Base-by-base conservation (phyloP, 306 rosid genomes). In the Dalbergia cochinchinensis region DNA sequence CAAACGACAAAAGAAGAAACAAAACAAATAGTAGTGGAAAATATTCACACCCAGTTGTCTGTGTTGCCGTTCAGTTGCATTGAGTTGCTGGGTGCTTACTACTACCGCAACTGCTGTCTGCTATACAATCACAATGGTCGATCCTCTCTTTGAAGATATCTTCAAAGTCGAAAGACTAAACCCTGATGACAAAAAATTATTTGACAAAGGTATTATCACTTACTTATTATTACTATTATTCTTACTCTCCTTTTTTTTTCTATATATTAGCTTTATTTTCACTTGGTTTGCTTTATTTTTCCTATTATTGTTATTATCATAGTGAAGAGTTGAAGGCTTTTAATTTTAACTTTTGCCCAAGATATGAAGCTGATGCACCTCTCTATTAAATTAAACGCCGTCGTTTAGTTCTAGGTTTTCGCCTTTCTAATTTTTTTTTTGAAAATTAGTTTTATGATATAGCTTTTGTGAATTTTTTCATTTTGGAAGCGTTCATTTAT, bases 71-170 rank as follows among this genome's bases (percentile, higher is more conserved):
- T 26, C 31, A 11, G 4, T 47, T 10, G n/a, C 70, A 33, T 48
- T 34, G n/a, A 22, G 33, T 5, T 37, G 48, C 55, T 50, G 16
- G 3, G 31, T 26, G 31, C 2, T 26, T 26, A 2, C 31, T 20
- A 26, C 18, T 14, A 33, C 45, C 20, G 45, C 45, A 14, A 5
- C 33, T 19, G 31, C 31, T 26, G 31, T 26, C 31, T 26, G 31
- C 31, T 1, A 26, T 26, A 26, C 3, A 26, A 26, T 26, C 31
- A 67, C 55, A 75, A 92, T 91, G 97, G 97, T 86, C 37, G 97
- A 94, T 84, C 76, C 85, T 77, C 97, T 94, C 13, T 92, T 94
- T 48, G 97, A 94, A 64, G 98, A 94, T 79, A 88, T 92, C 61
- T 92, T 94, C 50, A 89, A 90, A 80, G 87, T 91, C 4, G 94